phyloP scores from a whole-genome alignment of 495 filamentous ascomycete genomes.

The Schizothecium vesticola region DNA sequence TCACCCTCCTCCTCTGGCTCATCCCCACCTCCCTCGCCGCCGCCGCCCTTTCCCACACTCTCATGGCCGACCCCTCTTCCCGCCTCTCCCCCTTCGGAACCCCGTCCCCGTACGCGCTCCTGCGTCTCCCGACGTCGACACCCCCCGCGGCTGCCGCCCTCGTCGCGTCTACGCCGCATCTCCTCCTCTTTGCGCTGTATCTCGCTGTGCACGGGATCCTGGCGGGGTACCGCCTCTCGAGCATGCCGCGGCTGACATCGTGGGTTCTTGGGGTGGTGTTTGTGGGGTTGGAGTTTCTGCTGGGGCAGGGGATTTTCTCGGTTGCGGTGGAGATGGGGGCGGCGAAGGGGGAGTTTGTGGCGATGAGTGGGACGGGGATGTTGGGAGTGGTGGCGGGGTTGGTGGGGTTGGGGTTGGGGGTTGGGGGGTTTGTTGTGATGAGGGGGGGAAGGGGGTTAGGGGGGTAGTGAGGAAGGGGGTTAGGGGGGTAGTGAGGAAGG shows the following conservation, averaged over 20 bases:
- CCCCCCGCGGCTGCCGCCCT: slow-evolving; percentile 21
- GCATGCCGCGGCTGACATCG: slow-evolving; percentile 35
- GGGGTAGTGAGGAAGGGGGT: slow-evolving; percentile 35
- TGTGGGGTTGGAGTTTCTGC: slow-evolving; percentile 30
- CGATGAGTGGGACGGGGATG: slow-evolving; percentile 32
- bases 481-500: slow-evolving; percentile 21
- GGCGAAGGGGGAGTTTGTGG: slow-evolving; percentile 16
- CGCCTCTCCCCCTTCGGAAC: slow-evolving; percentile 30
- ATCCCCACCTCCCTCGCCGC: slow-evolving; percentile 24
- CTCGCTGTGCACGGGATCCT: not conserved
- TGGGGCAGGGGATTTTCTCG: slow-evolving; percentile 33
- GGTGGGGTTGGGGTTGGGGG: slow-evolving; percentile 22
- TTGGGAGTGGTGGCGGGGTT: slow-evolving; percentile 32
- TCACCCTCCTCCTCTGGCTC: slow-evolving; percentile 27
- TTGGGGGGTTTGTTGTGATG: slow-evolving; percentile 32
- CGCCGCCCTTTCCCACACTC: slow-evolving; percentile 25
- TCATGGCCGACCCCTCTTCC: slow-evolving; percentile 14
- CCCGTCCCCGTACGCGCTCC: slow-evolving; percentile 21
- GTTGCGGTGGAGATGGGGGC: slow-evolving; percentile 9
- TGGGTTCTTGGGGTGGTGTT: slow-evolving; percentile 35
- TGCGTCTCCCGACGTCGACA: slow-evolving; percentile 12
- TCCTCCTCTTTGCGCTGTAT: slow-evolving; percentile 27
- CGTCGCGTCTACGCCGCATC: slow-evolving; percentile 33
- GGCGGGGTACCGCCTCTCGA: slow-evolving; percentile 21
- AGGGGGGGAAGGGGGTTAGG: slow-evolving; percentile 30